These are phyloP conservation scores for Metschnikowia cerradonensis DNA, from an alignment of 805 yeast species.

Conservation along the genomic window DNA sequence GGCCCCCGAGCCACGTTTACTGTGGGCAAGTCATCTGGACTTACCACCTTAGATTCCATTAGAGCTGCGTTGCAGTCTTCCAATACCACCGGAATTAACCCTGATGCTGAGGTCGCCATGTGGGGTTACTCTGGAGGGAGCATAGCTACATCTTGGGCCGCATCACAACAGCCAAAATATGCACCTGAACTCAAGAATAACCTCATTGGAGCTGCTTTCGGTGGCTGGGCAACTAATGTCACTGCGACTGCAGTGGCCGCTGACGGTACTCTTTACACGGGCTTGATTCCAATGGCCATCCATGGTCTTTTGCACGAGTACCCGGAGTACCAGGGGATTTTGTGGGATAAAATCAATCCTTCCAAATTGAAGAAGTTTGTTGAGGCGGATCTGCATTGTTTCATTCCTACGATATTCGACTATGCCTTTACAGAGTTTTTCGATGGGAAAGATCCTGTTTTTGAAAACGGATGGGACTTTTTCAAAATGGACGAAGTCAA, in stretches of 20 bases:
- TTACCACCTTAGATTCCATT: constrained; percentile 29
- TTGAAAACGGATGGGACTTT: constrained; percentile 6
- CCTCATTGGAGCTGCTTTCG: constrained; percentile 32
- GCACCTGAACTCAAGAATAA: constrained; percentile 28
- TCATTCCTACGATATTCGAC: constrained; percentile 3
- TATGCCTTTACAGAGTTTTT: constrained; percentile 8
- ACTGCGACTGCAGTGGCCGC: constrained; percentile 23
- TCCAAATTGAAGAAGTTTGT: neutral
- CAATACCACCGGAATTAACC: constrained; percentile 17
- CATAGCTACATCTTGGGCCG: constrained; percentile 39
- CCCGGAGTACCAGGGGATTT: constrained; percentile 27
- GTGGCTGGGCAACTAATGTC: constrained; percentile 37
- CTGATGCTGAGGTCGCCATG: constrained; percentile 20
- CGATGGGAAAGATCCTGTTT: constrained; percentile 5
- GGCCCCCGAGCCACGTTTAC: constrained; percentile 31
- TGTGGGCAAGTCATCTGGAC: constrained; percentile 31
- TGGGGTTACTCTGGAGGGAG: constrained; percentile 42
- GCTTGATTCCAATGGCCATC: constrained; percentile 28
- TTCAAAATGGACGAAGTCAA: constrained; percentile 6
- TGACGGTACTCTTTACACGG: constrained; percentile 29
- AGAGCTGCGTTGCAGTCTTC: constrained; percentile 24
- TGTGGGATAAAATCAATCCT: neutral
- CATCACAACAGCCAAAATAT: constrained; percentile 32
- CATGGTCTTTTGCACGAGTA: constrained; percentile 32
- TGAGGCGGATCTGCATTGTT: constrained; percentile 5